Evolutionary conservation across 2,329 filamentous ascomycete genomes (phyloP).

Genomic region (Sclerotiophoma versabilis): DNA sequence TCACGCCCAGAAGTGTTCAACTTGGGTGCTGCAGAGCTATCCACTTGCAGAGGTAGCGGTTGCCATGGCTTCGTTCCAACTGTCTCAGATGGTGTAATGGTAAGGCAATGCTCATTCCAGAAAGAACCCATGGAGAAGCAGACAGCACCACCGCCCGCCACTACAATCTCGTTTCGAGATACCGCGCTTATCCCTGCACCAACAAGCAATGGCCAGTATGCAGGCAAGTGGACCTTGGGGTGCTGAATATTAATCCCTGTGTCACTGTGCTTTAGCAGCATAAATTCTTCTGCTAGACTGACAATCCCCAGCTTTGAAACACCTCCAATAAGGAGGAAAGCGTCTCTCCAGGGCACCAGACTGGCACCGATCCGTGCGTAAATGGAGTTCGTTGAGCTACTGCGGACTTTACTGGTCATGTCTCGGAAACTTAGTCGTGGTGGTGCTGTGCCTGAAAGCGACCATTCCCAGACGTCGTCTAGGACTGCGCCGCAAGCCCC

Average conservation of each 20-base stretch:
- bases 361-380: conserved; percentile 61
- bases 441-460: conserved; percentile 44
- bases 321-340: conserved; percentile 62
- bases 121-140: conserved; percentile 91
- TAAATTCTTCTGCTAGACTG: conserved; percentile 36
- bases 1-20: background rate
- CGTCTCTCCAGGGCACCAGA: conserved; percentile 54
- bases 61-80: conserved; percentile 30
- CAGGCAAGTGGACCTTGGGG: conserved; percentile 31
- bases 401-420: conserved; percentile 35
- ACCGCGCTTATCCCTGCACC: conserved; percentile 67
- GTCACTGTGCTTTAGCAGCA: conserved; percentile 31
- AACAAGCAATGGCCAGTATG: conserved; percentile 71
- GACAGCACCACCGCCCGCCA: conserved; percentile 82
- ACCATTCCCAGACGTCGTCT: conserved; percentile 71
- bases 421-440: conserved; percentile 37
- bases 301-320: conserved; percentile 48
- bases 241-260: conserved; percentile 29
- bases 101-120: conserved; percentile 65
- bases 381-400: conserved; percentile 28
- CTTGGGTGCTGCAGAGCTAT: conserved; percentile 22
- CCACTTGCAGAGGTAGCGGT: conserved; percentile 15
- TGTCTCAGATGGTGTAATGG: conserved; percentile 24
- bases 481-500: conserved; percentile 67
- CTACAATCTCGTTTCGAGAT: conserved; percentile 60